Conservation (phyloP, 768 basidiomycete species). For the Cyathus striatus region DNA sequence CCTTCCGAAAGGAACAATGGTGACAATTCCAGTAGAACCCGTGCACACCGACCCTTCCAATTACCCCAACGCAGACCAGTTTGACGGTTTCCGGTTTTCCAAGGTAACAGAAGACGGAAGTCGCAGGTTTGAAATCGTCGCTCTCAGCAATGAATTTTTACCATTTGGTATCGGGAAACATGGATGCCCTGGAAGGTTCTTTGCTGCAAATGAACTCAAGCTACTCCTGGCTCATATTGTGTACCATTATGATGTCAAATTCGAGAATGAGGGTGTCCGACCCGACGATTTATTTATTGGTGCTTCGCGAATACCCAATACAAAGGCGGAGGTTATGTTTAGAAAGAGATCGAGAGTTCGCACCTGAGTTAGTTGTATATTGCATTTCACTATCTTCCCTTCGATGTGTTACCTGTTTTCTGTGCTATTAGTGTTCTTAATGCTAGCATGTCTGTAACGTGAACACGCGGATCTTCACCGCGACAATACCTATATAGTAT, state of each 20-base stretch:
- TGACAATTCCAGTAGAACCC: conserved; percentile 13
- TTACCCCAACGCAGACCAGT: conserved; percentile 27
- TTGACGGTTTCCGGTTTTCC: conserved; percentile 47
- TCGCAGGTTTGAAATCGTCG: conserved; percentile 9
- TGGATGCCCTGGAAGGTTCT: conserved; percentile 40
- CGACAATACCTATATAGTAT: too few species aligned
- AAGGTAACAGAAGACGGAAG: conserved; percentile 20
- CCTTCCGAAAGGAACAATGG: conserved; percentile 21
- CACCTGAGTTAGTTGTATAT: too few species aligned
- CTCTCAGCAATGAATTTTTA: conserved; percentile 20
- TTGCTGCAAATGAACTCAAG: conserved; percentile 40
- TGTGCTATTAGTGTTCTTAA: too few species aligned
- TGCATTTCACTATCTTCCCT: too few species aligned
- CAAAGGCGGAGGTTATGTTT: conserved; percentile 16
- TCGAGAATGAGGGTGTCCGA: conserved; percentile 6
- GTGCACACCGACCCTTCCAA: conserved; percentile 15
- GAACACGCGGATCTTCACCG: too few species aligned
- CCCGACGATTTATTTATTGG: conserved; percentile 12
- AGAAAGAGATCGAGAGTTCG: conserved; percentile 11
- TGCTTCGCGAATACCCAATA: conserved; percentile 12
- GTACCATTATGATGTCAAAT: conserved; percentile 31
- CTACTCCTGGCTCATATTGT: conserved; percentile 40
- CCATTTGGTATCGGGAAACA: conserved; percentile 26
- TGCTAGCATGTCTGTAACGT: too few species aligned
- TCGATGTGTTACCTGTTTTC: too few species aligned